Base-by-base conservation (phyloP, 1,284 basidiomycete species). In the Apiotrichum siamense region DNA sequence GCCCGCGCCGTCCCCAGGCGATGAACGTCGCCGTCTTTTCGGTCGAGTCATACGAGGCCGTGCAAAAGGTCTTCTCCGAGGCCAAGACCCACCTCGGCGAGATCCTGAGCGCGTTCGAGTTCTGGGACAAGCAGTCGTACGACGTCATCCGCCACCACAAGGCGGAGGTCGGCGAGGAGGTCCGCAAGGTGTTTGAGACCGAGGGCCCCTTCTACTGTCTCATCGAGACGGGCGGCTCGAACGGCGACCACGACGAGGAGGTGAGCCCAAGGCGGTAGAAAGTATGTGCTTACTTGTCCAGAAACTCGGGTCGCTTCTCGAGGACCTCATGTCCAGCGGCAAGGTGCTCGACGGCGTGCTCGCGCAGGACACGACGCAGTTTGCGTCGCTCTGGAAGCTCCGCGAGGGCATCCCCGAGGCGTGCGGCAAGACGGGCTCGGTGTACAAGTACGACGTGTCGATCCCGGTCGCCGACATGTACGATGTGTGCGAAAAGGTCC, bases 401-500 rank as follows among this genome's bases (percentile, higher is more conserved):
- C 86, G 96, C n/a, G 96, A 99, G 75, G 84, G 86, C 35, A 81
- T 98, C 21, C 86, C 96, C 3, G 96, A 98, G 73, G 88, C 93
- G 1, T 83, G 89, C 3, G 88, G 88, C 24, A 97, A 97, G 72
- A 85, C 90, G 68, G 96, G 96, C 40, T 90, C 90, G 61, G 85
- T 87, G 6, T 98, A 96, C 79, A 99, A 99, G 77, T 98, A 98
- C 73, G 96, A 98, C 66, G 81, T 99, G 36, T 93, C 89, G 18
- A 83, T 98, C 29, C 94, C 94, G 3, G 79, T 96, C 4, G 79
- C 82, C 20, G 81, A 84, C 62, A 98, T 98, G 81, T 87, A 97
- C 76, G 81, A 83, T 25, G 83, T 97, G 11, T 90, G 97, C 21
- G 86, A 94, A 63, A 77, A 80, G 37, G 86, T 93, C 45, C 78